phyloP scores from a whole-genome alignment of 2,329 filamentous ascomycete species.

The Pyrenophora tritici-repentis region DNA sequence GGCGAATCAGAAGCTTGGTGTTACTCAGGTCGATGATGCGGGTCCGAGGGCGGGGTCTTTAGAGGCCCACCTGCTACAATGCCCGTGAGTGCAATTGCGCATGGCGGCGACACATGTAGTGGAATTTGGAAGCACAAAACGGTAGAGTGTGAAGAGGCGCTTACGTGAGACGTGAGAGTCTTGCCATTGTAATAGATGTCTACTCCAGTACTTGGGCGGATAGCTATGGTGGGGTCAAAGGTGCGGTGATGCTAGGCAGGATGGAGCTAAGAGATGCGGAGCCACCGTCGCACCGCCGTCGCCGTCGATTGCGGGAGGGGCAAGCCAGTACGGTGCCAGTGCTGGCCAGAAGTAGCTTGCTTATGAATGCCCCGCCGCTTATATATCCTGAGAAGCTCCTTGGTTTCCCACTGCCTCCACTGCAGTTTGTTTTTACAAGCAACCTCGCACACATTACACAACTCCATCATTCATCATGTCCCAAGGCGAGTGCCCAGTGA shows the following conservation, averaged over 20 bases:
- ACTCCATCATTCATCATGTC: slow-evolving; percentile 35
- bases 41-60: slow-evolving; percentile 19
- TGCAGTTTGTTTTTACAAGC: slow-evolving; percentile 11
- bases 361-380: slow-evolving; percentile 38
- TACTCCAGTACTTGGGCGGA: slow-evolving; percentile 1
- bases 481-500: slow-evolving; percentile 44
- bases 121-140: not conserved
- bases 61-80: slow-evolving; percentile 13
- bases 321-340: slow-evolving; percentile 27
- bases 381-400: slow-evolving; percentile 17
- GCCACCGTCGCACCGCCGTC: slow-evolving; percentile 14
- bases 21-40: slow-evolving; percentile 5
- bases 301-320: slow-evolving; percentile 22
- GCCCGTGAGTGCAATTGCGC: not conserved
- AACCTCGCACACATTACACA: slow-evolving; percentile 14
- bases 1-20: slow-evolving; percentile 16
- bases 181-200: not conserved
- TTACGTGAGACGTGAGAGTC: not conserved
- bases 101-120: not conserved
- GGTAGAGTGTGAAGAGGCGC: not conserved
- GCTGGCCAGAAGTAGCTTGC: slow-evolving; percentile 29
- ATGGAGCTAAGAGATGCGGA: slow-evolving; percentile 31
- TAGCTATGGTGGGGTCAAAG: slow-evolving; percentile 16
- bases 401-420: slow-evolving; percentile 4
- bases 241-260: slow-evolving; percentile 15